These are phyloP conservation scores for Penicillium hesseltinei DNA, from an alignment of 2,329 filamentous ascomycete species.

Conservation along the genomic window DNA sequence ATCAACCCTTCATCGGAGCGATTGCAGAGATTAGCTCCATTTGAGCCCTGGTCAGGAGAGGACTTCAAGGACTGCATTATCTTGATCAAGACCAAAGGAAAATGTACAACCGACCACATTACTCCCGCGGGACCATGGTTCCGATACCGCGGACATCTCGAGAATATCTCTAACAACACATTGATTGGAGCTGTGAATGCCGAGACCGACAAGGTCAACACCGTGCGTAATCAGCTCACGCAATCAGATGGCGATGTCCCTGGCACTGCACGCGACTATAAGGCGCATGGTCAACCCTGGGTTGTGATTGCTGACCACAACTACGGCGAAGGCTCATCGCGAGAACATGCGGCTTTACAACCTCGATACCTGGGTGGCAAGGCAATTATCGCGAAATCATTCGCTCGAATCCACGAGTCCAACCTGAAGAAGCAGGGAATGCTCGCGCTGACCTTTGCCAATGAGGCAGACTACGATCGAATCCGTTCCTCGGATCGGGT, in stretches of 20 bases:
- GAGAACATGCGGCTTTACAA: constrained; percentile 96
- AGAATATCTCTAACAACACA: constrained; percentile 99
- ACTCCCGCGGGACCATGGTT: constrained; percentile 96
- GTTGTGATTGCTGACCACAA: constrained; percentile 98
- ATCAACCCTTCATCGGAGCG: constrained; percentile 65
- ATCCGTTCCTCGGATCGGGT: background rate
- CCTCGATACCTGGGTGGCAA: constrained; percentile 92
- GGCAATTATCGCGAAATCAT: constrained; percentile 78
- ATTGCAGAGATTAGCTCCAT: constrained; percentile 84
- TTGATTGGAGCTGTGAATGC: constrained; percentile 94
- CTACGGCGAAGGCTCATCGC: constrained; percentile 93
- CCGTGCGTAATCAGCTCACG: constrained; percentile 83
- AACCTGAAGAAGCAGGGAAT: constrained; percentile 99
- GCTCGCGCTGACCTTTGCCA: constrained; percentile 90
- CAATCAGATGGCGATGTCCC: constrained; percentile 83
- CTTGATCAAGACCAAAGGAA: constrained; percentile 90
- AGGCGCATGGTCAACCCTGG: constrained; percentile 92
- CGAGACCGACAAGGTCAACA: constrained; percentile 94
- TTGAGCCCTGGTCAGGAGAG: constrained; percentile 85
- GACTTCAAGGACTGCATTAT: constrained; percentile 79
- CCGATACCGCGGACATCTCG: constrained; percentile 97
- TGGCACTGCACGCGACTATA: constrained; percentile 92
- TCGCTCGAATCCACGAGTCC: constrained; percentile 99
- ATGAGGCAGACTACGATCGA: constrained; percentile 39
- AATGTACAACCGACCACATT: constrained; percentile 95